phyloP scores from a whole-genome alignment of 2,329 filamentous ascomycete genomes.

The Fusarium pseudograminearum region DNA sequence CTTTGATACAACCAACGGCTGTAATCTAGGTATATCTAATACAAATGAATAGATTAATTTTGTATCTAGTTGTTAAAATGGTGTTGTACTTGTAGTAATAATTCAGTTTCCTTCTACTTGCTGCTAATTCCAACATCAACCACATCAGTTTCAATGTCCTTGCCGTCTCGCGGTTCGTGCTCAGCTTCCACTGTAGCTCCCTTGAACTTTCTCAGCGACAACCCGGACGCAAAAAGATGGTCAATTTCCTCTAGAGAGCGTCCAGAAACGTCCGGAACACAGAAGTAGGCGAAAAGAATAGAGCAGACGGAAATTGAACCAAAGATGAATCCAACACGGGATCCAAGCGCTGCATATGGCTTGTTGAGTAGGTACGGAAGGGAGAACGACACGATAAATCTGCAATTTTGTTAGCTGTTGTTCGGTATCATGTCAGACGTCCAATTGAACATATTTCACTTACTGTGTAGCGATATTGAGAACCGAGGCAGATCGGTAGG shows the following conservation, averaged over 20 bases:
- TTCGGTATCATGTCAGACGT: too few relatives aligned
- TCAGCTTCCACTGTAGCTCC: not conserved
- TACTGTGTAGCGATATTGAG: not conserved
- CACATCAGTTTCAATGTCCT: not conserved
- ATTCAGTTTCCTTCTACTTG: not conserved
- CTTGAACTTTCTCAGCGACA: not conserved
- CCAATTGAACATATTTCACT: not conserved
- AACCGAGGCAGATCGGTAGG: not conserved
- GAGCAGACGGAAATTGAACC: constrained; percentile 40
- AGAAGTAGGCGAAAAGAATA: constrained; percentile 44
- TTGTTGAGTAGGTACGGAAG: constrained; percentile 54
- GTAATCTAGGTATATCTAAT: too few relatives aligned
- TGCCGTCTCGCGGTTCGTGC: not conserved
- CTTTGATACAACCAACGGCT: too few relatives aligned
- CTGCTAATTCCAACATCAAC: not conserved
- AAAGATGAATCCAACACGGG: constrained; percentile 56
- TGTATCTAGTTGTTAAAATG: not conserved
- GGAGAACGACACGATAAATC: constrained; percentile 43
- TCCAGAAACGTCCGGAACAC: constrained; percentile 68
- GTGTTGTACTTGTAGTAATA: not conserved
- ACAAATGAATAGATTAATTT: not conserved
- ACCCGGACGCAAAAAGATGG: constrained; percentile 47
- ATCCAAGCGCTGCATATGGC: constrained; percentile 51
- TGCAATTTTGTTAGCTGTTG: too few relatives aligned
- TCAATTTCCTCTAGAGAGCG: constrained; percentile 68